Percentiles rank a stretch among this genome's conserved stretches.
Conservation (phyloP, 129 eudicot species). For the Chrysanthemum seticuspe region DNA sequence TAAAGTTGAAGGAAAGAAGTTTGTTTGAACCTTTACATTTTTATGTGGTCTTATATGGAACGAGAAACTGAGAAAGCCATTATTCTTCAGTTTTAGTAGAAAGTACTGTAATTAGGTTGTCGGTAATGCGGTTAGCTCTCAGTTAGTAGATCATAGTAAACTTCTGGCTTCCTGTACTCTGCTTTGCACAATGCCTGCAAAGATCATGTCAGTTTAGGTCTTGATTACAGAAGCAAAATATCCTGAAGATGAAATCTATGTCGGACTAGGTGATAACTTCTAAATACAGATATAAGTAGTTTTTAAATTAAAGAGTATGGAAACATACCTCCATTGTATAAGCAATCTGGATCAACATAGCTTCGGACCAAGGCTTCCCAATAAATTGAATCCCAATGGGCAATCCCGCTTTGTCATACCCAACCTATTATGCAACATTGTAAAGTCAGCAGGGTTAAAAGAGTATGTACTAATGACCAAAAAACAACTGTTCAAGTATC, state of each 20-base stretch:
- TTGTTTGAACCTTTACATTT: constrained; percentile 12
- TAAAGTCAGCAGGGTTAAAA: background rate
- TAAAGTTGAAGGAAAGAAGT: constrained; percentile 4
- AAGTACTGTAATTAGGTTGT: constrained; percentile 14
- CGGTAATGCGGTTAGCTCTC: constrained; percentile 8
- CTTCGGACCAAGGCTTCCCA: constrained; percentile 94
- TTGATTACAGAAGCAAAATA: background rate
- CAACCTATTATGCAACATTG: constrained; percentile 51
- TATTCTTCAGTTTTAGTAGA: constrained; percentile 1
- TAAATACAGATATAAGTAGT: no score
- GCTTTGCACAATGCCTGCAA: constrained; percentile 32
- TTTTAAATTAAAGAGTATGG: background rate
- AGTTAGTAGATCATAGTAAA: constrained; percentile 52
- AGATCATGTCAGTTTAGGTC: constrained; percentile 2
- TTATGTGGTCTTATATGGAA: constrained; percentile 2
- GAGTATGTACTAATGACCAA: background rate
- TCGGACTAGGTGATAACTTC: no score
- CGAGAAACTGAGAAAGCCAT: background rate
- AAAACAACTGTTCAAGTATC: background rate
- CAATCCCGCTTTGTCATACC: constrained; percentile 75
- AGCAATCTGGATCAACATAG: constrained; percentile 68
- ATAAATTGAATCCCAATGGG: constrained; percentile 95
- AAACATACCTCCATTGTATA: constrained; percentile 62
- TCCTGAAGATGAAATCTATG: no score
- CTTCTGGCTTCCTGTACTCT: constrained; percentile 24